phyloP scores from a whole-genome alignment of 345 rosid genomes.

The Punica granatum region DNA sequence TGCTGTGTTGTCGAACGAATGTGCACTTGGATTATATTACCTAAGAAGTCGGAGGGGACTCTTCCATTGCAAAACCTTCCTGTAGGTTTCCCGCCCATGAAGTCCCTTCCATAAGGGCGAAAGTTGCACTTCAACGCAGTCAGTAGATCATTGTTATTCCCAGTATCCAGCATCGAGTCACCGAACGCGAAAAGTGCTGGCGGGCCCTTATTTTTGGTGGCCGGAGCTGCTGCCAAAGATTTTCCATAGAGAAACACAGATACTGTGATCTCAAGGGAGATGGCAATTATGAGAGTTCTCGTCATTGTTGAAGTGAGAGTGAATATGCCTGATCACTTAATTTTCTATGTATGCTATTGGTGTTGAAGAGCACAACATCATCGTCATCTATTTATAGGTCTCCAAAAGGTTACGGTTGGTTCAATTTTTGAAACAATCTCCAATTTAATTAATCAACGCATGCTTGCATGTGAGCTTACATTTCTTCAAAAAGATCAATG shows the following conservation, averaged over 20 bases:
- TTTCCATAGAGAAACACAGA: not conserved
- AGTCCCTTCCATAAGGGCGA: constrained; percentile 46
- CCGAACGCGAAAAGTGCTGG: constrained; percentile 42
- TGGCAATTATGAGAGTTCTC: not conserved
- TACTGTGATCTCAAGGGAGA: not conserved
- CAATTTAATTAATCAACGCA: too few species aligned
- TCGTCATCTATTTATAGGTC: not conserved
- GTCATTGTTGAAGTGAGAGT: not conserved
- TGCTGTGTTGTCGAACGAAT: not conserved
- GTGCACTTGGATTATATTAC: not conserved
- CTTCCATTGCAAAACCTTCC: constrained; percentile 48
- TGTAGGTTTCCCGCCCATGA: constrained; percentile 31
- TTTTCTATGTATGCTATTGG: not conserved
- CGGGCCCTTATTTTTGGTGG: not conserved
- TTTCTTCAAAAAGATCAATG: too few species aligned
- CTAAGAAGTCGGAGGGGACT: constrained; percentile 23
- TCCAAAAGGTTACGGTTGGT: too few species aligned
- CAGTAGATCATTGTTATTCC: constrained; percentile 35
- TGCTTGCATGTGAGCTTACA: too few species aligned
- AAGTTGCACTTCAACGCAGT: constrained; percentile 38
- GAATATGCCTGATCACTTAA: not conserved
- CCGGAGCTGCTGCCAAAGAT: not conserved
- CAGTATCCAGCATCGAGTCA: constrained; percentile 46
- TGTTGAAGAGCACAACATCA: not conserved
- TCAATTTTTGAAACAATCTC: too few species aligned